Base-by-base conservation (phyloP, 1,284 basidiomycete species). In the Gomphus bonarii region DNA sequence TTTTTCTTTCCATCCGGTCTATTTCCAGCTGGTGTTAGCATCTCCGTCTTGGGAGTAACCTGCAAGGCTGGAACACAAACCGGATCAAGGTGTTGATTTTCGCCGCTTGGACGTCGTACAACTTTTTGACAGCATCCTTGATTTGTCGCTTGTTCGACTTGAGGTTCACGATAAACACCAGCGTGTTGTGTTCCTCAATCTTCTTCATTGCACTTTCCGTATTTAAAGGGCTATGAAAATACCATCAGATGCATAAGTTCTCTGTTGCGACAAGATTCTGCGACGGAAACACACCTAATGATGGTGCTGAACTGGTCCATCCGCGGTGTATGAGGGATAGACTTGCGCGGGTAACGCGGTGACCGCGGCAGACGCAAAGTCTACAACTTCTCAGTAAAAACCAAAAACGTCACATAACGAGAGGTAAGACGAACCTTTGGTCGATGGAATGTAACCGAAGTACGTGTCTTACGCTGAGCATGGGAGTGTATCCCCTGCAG, bases 1-100 rank as follows among this genome's bases (percentile, higher is more conserved):
- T 99, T 99, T 84, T 99, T 99, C 84, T 89, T 93, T 60, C 97
- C 95, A 68, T 99, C 97, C 59, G 95, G 97, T 72, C 92, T 93
- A 25, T 36, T 20, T n/a, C n/a, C 46, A 4, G 9, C 3, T 25
- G 25, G 31, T 10, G 16, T 22, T 28, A 51, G 22, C 31, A 31
- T 14, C 16, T 2, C 36, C 7, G 2, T 38, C 7, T 3, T 50
- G 25, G n/a, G n/a, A n/a, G n/a, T n/a, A n/a, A n/a, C 52, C 43
- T 55, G 22, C 58, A 18, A n/a, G 36, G 7, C 30, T 20, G 1
- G 20, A 49, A 40, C 31, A 74, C 84, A 63, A 60, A 93, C 88
- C 94, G 88, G 73, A 98, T 98, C 68, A 99, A 83, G 53, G 97
- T 99, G 85, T 97, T 98, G 72, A 99, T 82, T 78, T 95, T 95